Percentiles rank a stretch among this genome's conserved stretches.
phyloP scores from a whole-genome alignment of 371 early-diverging fungal genomes.

The Pancytospora epiphaga region DNA sequence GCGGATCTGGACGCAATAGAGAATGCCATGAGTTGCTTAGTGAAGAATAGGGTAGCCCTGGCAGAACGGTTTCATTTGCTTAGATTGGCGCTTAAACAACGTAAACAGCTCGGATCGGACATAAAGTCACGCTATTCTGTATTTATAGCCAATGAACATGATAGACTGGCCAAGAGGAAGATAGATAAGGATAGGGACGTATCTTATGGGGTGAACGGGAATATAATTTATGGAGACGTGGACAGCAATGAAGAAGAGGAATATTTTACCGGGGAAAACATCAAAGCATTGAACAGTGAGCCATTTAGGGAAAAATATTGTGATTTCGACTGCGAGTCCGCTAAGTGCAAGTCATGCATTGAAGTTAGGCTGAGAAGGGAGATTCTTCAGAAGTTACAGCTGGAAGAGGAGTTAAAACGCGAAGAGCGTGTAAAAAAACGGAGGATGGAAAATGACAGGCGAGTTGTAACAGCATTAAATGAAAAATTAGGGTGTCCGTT shows the following conservation, averaged over 20 bases:
- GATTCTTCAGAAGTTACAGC: conserved; percentile 1
- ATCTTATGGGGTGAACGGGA: conserved; percentile 10
- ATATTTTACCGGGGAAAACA: conserved; percentile 28
- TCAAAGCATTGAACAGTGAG: background rate
- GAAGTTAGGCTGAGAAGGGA: conserved; percentile 29
- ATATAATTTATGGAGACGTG: conserved; percentile 25
- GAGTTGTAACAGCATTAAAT: conserved; percentile 8
- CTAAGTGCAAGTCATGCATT: conserved; percentile 19
- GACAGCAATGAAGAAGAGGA: conserved; percentile 22
- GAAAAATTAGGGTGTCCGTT: conserved; percentile 29
- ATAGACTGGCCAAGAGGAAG: background rate
- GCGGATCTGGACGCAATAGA: conserved; percentile 10
- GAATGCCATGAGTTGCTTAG: background rate
- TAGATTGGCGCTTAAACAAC: background rate
- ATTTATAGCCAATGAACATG: conserved; percentile 2
- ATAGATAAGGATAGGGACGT: conserved; percentile 11
- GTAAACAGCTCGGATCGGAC: background rate
- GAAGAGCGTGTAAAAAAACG: conserved; percentile 17
- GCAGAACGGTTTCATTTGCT: background rate
- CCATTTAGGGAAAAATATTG: conserved; percentile 5
- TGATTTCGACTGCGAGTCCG: conserved; percentile 25
- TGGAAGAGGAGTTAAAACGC: conserved; percentile 12
- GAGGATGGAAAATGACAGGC: conserved; percentile 7
- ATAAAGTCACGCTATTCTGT: background rate
- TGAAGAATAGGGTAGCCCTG: background rate